Conservation (phyloP, 2,329 filamentous ascomycete species). For the Pseudogymnoascus destructans region DNA sequence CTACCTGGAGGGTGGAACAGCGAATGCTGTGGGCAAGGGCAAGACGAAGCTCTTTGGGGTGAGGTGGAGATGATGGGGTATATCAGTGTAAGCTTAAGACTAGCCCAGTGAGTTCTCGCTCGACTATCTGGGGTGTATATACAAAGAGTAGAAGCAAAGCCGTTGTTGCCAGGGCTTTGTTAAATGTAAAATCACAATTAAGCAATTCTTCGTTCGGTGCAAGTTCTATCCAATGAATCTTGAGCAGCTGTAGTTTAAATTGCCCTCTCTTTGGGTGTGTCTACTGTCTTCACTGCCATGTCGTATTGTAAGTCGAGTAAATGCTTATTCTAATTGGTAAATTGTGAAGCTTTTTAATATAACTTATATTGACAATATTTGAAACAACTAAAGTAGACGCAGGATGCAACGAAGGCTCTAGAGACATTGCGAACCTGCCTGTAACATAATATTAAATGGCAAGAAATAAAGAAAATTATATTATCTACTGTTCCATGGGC, state of each 20-base stretch:
- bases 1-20: constrained; percentile 46
- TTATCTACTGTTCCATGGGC: neutral
- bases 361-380: neutral
- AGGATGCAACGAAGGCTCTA: neutral
- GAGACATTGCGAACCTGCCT: neutral
- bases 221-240: too few relatives aligned
- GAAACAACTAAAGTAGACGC: neutral
- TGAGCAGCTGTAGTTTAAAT: neutral
- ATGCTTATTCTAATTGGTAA: neutral
- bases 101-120: constrained; percentile 1
- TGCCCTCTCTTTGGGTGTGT: neutral
- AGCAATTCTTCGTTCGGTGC: neutral
- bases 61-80: constrained; percentile 11
- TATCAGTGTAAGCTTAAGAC: neutral
- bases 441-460: neutral
- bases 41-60: constrained; percentile 26
- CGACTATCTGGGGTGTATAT: constrained; percentile 4
- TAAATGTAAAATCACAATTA: constrained; percentile 2
- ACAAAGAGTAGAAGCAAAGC: constrained; percentile 5
- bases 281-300: neutral
- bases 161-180: neutral
- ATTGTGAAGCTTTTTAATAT: neutral
- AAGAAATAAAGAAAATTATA: neutral
- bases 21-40: constrained; percentile 19
- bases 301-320: neutral